Evolutionary conservation across 495 filamentous ascomycete species (phyloP), one percentile per base, ranked within the genome.

Genomic region (Massariosphaeria phaeospora): DNA sequence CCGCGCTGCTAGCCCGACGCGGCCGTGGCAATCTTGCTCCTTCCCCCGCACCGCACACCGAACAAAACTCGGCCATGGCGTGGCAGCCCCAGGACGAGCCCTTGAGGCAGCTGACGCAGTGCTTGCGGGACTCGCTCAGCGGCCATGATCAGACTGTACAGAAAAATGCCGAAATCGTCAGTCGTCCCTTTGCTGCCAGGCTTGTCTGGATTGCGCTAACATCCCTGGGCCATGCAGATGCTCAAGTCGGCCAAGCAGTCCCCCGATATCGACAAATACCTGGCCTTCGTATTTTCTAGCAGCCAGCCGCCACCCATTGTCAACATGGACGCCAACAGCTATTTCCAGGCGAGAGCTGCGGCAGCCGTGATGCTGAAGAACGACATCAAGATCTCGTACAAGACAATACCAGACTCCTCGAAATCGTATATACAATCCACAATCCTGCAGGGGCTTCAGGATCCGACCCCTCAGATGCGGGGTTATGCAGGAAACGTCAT

Each of bases 351-450:
- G 47, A 81, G 94, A 45, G 86, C 85, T 48, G 86, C 91, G 12
- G 91, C 91, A 29, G 90, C 85, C 39, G 79, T 96, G 63, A 91
- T 95, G 79, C 77, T 99, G 54, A 99, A 99, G 72, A 96, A 95
- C 66, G 89, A 89, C 64, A 81, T 97, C 65, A 83, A 78, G 61
- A 69, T 80, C 23, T 78, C 77, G 23, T 87, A 84, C 70, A 82
- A 82, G 63, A 76, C 77, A 25, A 86, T 96, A 40, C 77, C 85
- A 36, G 80, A 84, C 27, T 60, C 73, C 15, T 88, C 84, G 56
- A 69, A 90, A 51, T 67, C 75, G 13, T 87, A 90, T 62, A 82
- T 96, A 55, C 86, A 85, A 59, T 83, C 89, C 48, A 81, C 86
- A 20, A 79, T 91, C 12, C 75, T 94, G 36, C 51, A 85, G 33